Evolutionary conservation across 345 rosid species (phyloP).

Genomic region (Barbarea vulgaris): DNA sequence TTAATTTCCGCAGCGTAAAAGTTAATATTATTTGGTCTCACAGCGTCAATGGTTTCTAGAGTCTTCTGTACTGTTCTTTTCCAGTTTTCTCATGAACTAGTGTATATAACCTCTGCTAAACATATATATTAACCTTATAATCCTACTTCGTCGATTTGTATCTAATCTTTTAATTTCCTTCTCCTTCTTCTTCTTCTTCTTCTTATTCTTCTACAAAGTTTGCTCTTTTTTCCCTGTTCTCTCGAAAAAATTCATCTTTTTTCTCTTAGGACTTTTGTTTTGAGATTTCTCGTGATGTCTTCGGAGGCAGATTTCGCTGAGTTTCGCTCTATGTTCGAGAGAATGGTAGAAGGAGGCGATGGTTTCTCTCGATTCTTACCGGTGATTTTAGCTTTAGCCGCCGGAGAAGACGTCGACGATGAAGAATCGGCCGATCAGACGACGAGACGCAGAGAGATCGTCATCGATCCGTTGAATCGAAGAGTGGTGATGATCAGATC

Average conservation of each 20-base stretch:
- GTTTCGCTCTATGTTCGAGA: conserved; percentile 22
- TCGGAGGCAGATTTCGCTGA: conserved; percentile 25
- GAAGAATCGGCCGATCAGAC: not conserved
- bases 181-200: not conserved
- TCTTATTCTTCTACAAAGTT: not conserved
- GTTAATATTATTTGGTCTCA: not conserved
- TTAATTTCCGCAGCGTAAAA: not conserved
- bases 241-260: not conserved
- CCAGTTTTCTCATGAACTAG: not conserved
- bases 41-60: conserved; percentile 30
- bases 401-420: not conserved
- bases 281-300: conserved; percentile 20
- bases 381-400: conserved; percentile 20
- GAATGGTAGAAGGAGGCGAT: conserved; percentile 15
- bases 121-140: conserved; percentile 11
- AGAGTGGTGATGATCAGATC: conserved; percentile 25
- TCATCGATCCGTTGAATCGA: conserved; percentile 27
- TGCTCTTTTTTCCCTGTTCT: not conserved
- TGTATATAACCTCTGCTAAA: conserved; percentile 1
- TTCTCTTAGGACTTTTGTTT: not conserved
- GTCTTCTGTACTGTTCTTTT: conserved; percentile 22
- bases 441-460: not conserved
- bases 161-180: not conserved
- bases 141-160: too few relatives aligned
- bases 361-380: conserved; percentile 31